Percentiles rank a stretch among this genome's conserved stretches.
Evolutionary conservation across 495 filamentous ascomycete species (phyloP).

Genomic region (Xylaria venustula): DNA sequence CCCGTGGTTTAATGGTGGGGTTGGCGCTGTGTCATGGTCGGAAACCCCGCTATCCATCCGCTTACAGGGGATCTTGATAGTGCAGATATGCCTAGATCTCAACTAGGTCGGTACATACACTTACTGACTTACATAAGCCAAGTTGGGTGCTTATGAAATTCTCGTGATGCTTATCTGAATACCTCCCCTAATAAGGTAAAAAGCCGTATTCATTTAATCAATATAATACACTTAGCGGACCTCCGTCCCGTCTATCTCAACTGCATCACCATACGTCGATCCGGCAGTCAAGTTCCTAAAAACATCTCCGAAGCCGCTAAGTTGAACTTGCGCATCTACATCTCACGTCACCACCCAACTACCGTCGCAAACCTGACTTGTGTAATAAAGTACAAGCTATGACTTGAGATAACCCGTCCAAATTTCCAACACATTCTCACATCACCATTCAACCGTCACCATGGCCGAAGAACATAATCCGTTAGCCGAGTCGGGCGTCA

Average conservation of each 20-base stretch:
- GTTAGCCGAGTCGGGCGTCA: constrained; percentile 76
- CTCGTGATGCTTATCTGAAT: background rate
- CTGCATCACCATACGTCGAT: too few species aligned
- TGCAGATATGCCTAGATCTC: too few species aligned
- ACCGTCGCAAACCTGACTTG: background rate
- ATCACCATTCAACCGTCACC: constrained; percentile 1
- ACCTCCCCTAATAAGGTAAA: background rate
- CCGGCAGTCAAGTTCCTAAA: too few species aligned
- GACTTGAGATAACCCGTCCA: background rate
- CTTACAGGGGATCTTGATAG: background rate
- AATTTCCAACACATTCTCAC: background rate
- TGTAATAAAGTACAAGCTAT: background rate
- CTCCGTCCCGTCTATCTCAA: too few species aligned
- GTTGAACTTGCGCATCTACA: too few species aligned
- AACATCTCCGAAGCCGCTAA: constrained; percentile 9
- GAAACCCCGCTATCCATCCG: constrained; percentile 2
- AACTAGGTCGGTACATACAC: too few species aligned
- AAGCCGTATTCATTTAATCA: too few species aligned
- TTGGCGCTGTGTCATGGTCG: constrained; percentile 2
- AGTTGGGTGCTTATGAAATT: too few species aligned
- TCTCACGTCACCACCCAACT: background rate
- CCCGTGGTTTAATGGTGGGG: constrained; percentile 5
- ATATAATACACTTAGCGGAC: too few species aligned
- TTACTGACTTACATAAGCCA: too few species aligned
- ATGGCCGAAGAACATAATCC: constrained; percentile 54